These are phyloP conservation scores for Jacaranda mimosifolia DNA, from an alignment of 257 asterid genomes.

Conservation along the genomic window DNA sequence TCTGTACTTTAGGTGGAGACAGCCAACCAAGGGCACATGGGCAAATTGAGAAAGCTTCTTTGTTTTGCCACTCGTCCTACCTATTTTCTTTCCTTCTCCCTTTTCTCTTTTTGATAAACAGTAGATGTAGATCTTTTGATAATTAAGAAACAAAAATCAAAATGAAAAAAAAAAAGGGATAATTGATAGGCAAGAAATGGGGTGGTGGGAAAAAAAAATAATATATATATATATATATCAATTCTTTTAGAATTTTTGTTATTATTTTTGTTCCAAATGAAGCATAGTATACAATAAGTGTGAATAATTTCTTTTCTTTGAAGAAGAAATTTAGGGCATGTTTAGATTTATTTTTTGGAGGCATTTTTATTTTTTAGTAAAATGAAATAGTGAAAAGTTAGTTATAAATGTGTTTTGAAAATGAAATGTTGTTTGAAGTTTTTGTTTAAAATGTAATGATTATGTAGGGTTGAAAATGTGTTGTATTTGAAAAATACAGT, in stretches of 20 bases:
- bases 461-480: too few relatives aligned
- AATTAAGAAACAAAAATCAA: neutral
- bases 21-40: slow-evolving; percentile 16
- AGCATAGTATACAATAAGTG: neutral
- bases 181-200: too few relatives aligned
- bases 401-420: too few relatives aligned
- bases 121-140: neutral
- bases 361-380: too few relatives aligned
- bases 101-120: slow-evolving; percentile 13
- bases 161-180: neutral
- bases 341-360: too few relatives aligned
- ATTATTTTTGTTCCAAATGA: neutral
- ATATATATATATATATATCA: neutral
- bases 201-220: too few relatives aligned
- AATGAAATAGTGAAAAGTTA: too few relatives aligned
- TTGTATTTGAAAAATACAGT: too few relatives aligned
- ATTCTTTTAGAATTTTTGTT: neutral
- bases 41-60: neutral
- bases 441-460: too few relatives aligned
- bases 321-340: too few relatives aligned
- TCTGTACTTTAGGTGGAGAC: slow-evolving; percentile 1
- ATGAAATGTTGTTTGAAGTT: too few relatives aligned
- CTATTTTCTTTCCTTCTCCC: neutral
- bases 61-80: neutral
- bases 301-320: neutral